Evolutionary conservation across 495 filamentous ascomycete genomes (phyloP), one percentile per base, ranked within the genome.

Genomic region (Aspergillus bertholletiae): DNA sequence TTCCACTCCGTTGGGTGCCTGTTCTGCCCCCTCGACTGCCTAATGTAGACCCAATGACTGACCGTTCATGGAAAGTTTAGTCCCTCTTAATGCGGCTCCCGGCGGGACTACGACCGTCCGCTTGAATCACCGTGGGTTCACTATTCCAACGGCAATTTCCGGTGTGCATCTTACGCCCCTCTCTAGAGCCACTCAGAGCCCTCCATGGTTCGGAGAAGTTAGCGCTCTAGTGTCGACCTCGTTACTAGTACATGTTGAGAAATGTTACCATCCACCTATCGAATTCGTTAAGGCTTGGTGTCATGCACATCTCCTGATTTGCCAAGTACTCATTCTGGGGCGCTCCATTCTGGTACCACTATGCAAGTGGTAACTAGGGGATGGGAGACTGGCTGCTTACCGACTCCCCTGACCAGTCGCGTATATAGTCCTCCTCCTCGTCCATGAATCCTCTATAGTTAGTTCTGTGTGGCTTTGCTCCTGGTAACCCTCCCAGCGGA

Each of bases 401-500:
- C 2, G 37, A 22, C 20, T 23, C 21, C 28, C 46, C 46, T 35
- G 17, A 27, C 2, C 12, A 9, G 12, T 21, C 27, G 17, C 30
- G 46, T 37, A 49, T 49, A 49, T 49, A 35, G 39, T 32, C 26
- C 20, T 34, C 35, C 35, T 18, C 35, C 21, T 32, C 24, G 8
- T 11, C 27, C 18, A 26, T 53, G 17, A 0, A 17, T 28, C 28
- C 21, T 41, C 20, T 20, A 32, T 8, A 7, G 21, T 39, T 26
- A 26, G 35, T 53, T 23, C 24, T 17, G 37, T 17, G 37, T 27
- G 18, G 21, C 26, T 40, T 23, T 53, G 9, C 35, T 44, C 39
- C 7, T 22, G 24, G 23, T n/a, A 4, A 54, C 46, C 35, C 30
- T 59, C 62, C 49, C 56, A 65, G 75, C 67, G 77, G 67, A 73